Conservation (phyloP, 2,329 filamentous ascomycete species). For the Colletotrichum scovillei region DNA sequence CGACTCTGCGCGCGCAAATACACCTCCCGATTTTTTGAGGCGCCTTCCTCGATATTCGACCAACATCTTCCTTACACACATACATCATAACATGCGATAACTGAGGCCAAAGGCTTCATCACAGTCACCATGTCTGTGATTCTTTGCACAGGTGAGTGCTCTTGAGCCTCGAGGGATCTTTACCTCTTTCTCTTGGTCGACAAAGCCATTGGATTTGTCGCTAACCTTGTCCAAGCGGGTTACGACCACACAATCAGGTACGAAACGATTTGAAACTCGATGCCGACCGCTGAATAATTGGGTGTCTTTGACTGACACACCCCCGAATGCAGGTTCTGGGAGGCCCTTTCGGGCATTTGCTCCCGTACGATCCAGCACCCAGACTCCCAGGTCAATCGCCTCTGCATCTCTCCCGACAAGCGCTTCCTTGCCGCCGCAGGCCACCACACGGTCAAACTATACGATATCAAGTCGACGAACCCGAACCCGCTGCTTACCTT, state of each 20-base stretch:
- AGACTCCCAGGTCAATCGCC: slow-evolving; percentile 97
- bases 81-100: slow-evolving; percentile 34
- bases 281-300: not conserved
- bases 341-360: slow-evolving; percentile 96
- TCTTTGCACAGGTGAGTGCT: slow-evolving; percentile 67
- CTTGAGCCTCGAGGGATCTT: not conserved
- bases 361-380: slow-evolving; percentile 98
- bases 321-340: slow-evolving; percentile 82
- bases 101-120: slow-evolving; percentile 13
- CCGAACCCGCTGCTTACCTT: slow-evolving; percentile 93
- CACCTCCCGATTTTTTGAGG: not conserved
- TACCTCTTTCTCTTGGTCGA: not conserved
- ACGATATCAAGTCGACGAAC: slow-evolving; percentile 98
- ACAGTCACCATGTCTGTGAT: slow-evolving; percentile 66
- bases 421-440: slow-evolving; percentile 88
- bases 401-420: slow-evolving; percentile 98
- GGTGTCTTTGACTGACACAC: not conserved
- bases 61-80: not conserved
- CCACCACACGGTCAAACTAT: slow-evolving; percentile 91
- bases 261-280: not conserved
- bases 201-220: not conserved
- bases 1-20: slow-evolving; percentile 16
- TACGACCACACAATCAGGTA: slow-evolving; percentile 74
- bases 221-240: slow-evolving; percentile 56
- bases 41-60: not conserved